A percentile compares a stretch with the other conserved stretches of the same genome.
These are phyloP conservation scores for Lasiodiplodia citricola DNA, from an alignment of 2,329 filamentous ascomycete species.

Conservation along the genomic window DNA sequence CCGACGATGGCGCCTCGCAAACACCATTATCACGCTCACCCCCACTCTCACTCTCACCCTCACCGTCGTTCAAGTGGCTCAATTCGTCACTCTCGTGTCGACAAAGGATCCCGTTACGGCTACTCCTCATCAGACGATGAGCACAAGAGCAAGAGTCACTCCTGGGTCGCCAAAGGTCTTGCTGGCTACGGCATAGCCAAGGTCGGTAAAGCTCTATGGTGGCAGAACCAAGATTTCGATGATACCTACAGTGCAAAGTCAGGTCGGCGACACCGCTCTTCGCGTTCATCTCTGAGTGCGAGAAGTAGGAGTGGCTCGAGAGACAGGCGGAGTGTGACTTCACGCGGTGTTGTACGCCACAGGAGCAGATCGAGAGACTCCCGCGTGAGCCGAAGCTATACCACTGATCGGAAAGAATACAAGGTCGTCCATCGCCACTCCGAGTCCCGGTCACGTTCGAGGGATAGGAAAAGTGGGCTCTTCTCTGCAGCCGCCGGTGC, in stretches of 20 bases:
- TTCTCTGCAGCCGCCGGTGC: conserved; percentile 47
- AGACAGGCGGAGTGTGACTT: conserved; percentile 51
- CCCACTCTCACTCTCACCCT: conserved; percentile 51
- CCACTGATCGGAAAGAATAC: conserved; percentile 42
- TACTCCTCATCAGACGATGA: conserved; percentile 59
- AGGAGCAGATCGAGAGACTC: conserved; percentile 44
- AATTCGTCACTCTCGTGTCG: conserved; percentile 54
- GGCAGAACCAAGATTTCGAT: conserved; percentile 60
- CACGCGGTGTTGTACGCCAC: conserved; percentile 48
- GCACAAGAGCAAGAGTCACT: conserved; percentile 53
- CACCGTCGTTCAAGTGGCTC: conserved; percentile 53
- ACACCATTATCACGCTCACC: conserved; percentile 57
- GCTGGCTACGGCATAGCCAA: conserved; percentile 60
- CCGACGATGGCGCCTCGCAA: conserved; percentile 64
- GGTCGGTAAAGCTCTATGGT: conserved; percentile 60
- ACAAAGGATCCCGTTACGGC: conserved; percentile 64
- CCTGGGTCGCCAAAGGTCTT: conserved; percentile 60
- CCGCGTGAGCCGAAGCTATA: conserved; percentile 39
- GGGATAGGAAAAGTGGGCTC: conserved; percentile 41
- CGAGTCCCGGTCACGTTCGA: conserved; percentile 51
- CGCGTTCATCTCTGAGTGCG: conserved; percentile 39
- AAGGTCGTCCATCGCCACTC: conserved; percentile 41
- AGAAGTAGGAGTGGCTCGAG: conserved; percentile 43
- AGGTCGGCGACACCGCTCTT: conserved; percentile 48
- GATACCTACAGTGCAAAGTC: conserved; percentile 66